Evolutionary conservation across 192 early-diverging fungal genomes (phyloP).

Genomic region (Gonapodya prolifera): DNA sequence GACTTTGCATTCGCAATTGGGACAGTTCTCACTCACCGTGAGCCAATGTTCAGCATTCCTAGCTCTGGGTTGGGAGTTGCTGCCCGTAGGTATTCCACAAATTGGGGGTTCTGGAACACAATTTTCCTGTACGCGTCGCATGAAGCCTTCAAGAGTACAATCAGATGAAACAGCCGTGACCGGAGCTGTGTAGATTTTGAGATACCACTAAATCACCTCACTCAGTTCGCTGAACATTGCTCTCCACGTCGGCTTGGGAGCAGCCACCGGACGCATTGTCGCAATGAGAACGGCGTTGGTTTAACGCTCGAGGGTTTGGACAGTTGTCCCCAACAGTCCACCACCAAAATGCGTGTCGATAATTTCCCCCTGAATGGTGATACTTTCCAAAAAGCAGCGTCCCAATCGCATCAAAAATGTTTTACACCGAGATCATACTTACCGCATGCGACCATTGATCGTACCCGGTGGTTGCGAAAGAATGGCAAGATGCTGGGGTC

Average conservation of each 20-base stretch:
- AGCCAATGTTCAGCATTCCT: slow-evolving; percentile 20
- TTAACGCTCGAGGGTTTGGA: slow-evolving; percentile 23
- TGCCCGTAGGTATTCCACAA: slow-evolving; percentile 17
- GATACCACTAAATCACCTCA: slow-evolving; percentile 3
- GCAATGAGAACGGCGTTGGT: slow-evolving; percentile 22
- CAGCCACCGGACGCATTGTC: slow-evolving; percentile 14
- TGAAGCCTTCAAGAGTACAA: too few species aligned
- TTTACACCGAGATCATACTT: not conserved
- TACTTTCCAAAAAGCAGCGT: too few species aligned
- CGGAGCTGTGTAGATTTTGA: too few species aligned
- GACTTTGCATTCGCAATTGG: too few species aligned
- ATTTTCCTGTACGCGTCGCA: slow-evolving; percentile 17
- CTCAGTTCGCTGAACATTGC: slow-evolving; percentile 14
- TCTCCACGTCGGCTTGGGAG: slow-evolving; percentile 19
- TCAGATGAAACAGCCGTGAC: not conserved
- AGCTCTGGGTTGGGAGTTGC: slow-evolving; percentile 18
- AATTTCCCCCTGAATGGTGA: slow-evolving; percentile 25
- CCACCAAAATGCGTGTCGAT: slow-evolving; percentile 24
- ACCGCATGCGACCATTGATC: slow-evolving; percentile 10
- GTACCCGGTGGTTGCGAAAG: slow-evolving; percentile 22
- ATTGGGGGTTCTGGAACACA: slow-evolving; percentile 16
- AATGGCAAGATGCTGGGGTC: slow-evolving; percentile 25
- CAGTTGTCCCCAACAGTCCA: slow-evolving; percentile 16
- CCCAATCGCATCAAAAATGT: slow-evolving; percentile 9
- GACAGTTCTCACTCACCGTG: too few species aligned